Evolutionary conservation across 1,284 basidiomycete genomes (phyloP).

Genomic region (Sphagnurus paluster): DNA sequence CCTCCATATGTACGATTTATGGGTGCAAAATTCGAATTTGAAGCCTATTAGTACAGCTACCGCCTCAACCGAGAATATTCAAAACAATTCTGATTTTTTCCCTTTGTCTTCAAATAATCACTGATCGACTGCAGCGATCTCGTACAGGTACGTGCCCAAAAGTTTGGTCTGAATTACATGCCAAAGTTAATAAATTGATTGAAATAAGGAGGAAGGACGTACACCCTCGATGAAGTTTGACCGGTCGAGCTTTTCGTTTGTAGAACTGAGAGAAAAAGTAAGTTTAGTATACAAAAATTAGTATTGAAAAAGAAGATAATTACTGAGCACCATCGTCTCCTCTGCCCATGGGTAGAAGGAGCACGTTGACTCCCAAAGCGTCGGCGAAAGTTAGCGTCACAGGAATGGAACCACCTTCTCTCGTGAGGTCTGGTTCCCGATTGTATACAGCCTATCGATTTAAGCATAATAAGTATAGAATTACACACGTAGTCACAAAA

Average conservation of each 20-base stretch:
- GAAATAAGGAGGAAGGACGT: conserved; percentile 29
- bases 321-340: conserved; percentile 94
- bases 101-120: conserved; percentile 3
- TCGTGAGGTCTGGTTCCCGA: conserved; percentile 83
- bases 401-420: conserved; percentile 96
- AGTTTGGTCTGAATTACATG: conserved; percentile 67
- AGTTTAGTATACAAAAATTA: background rate
- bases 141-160: conserved; percentile 83
- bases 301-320: background rate
- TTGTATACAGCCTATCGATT: conserved; percentile 69
- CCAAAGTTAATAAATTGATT: background rate
- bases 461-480: background rate
- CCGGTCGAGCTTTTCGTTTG: conserved; percentile 94
- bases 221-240: conserved; percentile 93
- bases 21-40: too few species aligned
- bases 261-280: conserved; percentile 56
- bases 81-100: background rate
- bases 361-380: conserved; percentile 76
- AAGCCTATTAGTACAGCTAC: too few species aligned
- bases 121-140: conserved; percentile 52
- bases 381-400: conserved; percentile 97
- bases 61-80: too few species aligned
- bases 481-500: background rate
- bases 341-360: conserved; percentile 90
- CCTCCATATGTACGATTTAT: too few species aligned